A percentile compares a stretch with the other conserved stretches of the same genome.
phyloP scores from a whole-genome alignment of 805 yeast genomes.

The Maudiozyma saulgeensis region DNA sequence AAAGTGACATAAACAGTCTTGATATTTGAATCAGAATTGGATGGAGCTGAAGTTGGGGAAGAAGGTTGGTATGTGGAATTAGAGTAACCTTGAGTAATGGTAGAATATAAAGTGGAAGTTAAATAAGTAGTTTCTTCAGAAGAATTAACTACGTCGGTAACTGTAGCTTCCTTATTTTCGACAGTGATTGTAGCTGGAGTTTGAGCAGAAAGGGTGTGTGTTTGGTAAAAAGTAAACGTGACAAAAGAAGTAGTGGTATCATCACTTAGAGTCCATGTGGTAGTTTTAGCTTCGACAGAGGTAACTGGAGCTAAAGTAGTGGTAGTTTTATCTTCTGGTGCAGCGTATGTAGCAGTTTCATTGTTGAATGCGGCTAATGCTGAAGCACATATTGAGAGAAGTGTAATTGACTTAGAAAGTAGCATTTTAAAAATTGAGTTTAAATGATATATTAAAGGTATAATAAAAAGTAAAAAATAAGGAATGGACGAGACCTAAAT shows the following conservation, averaged over 20 bases:
- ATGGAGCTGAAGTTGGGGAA: neutral
- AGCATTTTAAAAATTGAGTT: conserved; percentile 3
- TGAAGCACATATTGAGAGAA: conserved; percentile 8
- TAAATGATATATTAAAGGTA: too few relatives aligned
- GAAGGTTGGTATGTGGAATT: conserved; percentile 4
- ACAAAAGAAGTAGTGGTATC: conserved; percentile 19
- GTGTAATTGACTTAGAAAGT: conserved; percentile 6
- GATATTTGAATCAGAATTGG: neutral
- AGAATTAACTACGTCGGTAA: neutral
- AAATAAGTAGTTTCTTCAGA: neutral
- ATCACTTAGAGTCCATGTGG: conserved; percentile 15
- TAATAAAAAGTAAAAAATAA: neutral
- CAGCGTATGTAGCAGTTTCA: conserved; percentile 6
- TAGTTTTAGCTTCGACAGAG: conserved; percentile 12
- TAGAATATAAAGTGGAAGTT: conserved; percentile 9
- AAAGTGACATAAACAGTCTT: conserved; percentile 9
- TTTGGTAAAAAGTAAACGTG: conserved; percentile 17
- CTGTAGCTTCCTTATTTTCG: neutral
- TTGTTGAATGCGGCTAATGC: conserved; percentile 13
- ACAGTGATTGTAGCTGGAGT: neutral
- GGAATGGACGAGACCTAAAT: conserved; percentile 17
- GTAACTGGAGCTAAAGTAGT: conserved; percentile 16
- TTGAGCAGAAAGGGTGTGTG: conserved; percentile 6
- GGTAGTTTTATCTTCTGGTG: conserved; percentile 3
- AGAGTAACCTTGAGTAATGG: conserved; percentile 1